Evolutionary conservation across 1,284 basidiomycete species (phyloP).

Genomic region (Earliella scabrosa): DNA sequence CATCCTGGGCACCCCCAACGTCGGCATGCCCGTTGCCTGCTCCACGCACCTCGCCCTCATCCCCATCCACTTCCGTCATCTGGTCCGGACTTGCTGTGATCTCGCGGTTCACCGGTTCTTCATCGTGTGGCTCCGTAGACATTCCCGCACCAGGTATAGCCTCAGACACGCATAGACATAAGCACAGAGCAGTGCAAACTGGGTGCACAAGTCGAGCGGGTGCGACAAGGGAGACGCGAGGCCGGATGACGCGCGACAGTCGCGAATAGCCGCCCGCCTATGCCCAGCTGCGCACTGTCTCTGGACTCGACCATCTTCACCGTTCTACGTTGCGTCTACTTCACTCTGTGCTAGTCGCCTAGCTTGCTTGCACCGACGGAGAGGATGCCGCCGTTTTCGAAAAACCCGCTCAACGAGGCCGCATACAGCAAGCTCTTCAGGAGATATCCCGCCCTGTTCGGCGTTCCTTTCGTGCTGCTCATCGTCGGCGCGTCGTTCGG

Average conservation of each 20-base stretch:
- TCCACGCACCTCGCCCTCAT: slow-evolving; percentile 10
- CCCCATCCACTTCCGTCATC: slow-evolving; percentile 19
- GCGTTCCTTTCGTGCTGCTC: slow-evolving; percentile 85
- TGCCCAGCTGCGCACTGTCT: no score
- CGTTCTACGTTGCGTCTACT: no score
- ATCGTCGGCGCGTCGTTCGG: slow-evolving; percentile 91
- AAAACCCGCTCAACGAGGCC: slow-evolving; percentile 53
- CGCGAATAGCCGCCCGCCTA: slow-evolving; percentile 8
- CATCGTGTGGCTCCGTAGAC: slow-evolving; percentile 13
- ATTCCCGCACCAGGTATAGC: slow-evolving; percentile 10
- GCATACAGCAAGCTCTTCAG: slow-evolving; percentile 51
- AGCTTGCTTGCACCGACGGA: neutral
- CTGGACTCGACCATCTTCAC: no score
- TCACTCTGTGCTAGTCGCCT: neutral
- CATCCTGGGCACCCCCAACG: neutral
- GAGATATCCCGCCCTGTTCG: slow-evolving; percentile 75
- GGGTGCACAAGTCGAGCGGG: neutral
- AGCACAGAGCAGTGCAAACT: neutral
- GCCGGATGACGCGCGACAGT: slow-evolving; percentile 9
- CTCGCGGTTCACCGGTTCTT: slow-evolving; percentile 9
- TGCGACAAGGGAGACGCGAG: neutral
- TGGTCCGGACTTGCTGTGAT: slow-evolving; percentile 27
- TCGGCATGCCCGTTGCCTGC: slow-evolving; percentile 11
- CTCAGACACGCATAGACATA: slow-evolving; percentile 9
- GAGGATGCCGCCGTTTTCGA: slow-evolving; percentile 62